Base-by-base conservation (phyloP, 169 alveolate species). In the Babesia sp. region DNA sequence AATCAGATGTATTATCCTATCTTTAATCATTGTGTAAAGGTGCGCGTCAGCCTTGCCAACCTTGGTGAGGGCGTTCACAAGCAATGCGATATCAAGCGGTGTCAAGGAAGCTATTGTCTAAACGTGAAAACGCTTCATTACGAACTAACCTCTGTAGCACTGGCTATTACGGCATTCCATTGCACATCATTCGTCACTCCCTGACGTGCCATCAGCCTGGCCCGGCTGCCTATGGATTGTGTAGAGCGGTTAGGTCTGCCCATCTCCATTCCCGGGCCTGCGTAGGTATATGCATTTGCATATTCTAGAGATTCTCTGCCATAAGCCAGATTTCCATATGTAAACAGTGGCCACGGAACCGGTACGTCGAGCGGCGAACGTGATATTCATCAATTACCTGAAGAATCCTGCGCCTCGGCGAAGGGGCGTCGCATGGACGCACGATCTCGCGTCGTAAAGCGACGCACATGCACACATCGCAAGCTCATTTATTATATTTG, bases 41-140 rank as follows among this genome's bases (percentile, higher is more conserved):
- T 36, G 75, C 37, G 54, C 29, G 56, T 71, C 80, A 5, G 48
- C 57, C 11, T 60, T 41, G 63, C 88, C 31, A 24, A 28, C 75
- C 50, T 87, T 70, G 12, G 83, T 45, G 22, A 83, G 78, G 22
- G 86, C 64, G 55, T 69, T 76, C 29, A 83, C 68, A 7, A 76
- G 55, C 34, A 83, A 46, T 22, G 90, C 84, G 42, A 83, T 70
- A 8, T 83, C 90, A 7, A 36, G 20, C 9, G 88, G 84, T 67
- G 84, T 67, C 29, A 83, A 42, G 18, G 60, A 29, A 44, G 68
- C 46, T 26, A 42, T 9, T 20, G 26, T 37, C 90, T 82, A 48
- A 29, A 9, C 33, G 14, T 12, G 36, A 58, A 4, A 26, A 2
- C 1, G 2, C 28, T 2, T 16, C 51, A 5, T 31, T 0, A 1